A percentile compares a stretch with the other conserved stretches of the same genome.
Evolutionary conservation across 371 early-diverging fungal species (phyloP).

Genomic region (Parasitella parasitica): DNA sequence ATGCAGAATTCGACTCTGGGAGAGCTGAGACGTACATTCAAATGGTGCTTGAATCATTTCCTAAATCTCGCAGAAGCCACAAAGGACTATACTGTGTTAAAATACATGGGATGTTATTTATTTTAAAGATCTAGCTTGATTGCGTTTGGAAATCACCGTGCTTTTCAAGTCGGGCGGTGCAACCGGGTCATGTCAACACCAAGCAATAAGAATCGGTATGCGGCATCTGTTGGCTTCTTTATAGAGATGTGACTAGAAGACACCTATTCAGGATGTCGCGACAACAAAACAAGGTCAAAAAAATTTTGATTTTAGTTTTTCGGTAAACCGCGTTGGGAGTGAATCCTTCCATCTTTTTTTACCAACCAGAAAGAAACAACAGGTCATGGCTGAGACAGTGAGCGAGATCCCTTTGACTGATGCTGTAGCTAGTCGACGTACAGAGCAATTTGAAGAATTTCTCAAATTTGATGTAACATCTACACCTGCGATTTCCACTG

Average conservation of each 20-base stretch:
- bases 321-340: constrained; percentile 3
- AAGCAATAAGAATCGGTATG: too few relatives aligned
- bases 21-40: too few relatives aligned
- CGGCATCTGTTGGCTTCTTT: too few relatives aligned
- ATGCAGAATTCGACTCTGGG: too few relatives aligned
- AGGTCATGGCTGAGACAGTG: constrained; percentile 1
- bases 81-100: too few relatives aligned
- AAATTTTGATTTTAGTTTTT: neutral
- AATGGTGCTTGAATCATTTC: too few relatives aligned
- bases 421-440: neutral
- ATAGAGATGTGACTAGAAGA: neutral
- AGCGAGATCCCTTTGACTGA: constrained; percentile 10
- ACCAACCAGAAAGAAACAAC: neutral
- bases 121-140: too few relatives aligned
- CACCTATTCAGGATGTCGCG: constrained; percentile 6
- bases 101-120: too few relatives aligned
- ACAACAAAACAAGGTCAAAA: neutral
- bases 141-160: too few relatives aligned
- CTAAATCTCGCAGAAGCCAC: too few relatives aligned
- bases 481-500: neutral
- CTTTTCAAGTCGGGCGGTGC: too few relatives aligned
- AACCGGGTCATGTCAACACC: too few relatives aligned
- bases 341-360: neutral
- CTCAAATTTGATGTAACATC: constrained; percentile 15
- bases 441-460: constrained; percentile 12